Evolutionary conservation across 805 yeast genomes (phyloP), one percentile per base, ranked within the genome.

Genomic region (Blastobotrys parvus): DNA sequence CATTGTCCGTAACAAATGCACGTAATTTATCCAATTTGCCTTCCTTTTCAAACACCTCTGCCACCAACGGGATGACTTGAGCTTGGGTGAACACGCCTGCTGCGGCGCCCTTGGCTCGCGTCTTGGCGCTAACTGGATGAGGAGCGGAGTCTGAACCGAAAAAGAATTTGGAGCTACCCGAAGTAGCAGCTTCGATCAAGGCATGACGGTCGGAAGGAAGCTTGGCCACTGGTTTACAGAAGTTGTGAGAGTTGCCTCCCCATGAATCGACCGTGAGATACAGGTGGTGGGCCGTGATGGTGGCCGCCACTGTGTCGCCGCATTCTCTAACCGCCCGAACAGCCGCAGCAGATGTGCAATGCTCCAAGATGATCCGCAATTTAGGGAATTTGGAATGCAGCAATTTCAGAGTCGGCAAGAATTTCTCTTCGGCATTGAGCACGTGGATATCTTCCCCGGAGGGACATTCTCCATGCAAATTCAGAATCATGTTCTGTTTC

Each of bases 61-160:
- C 97, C 21, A 92, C 66, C 51, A 90, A 92, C 6, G 88, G 70
- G 16, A 92, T 63, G 1, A 83, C 95, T 53, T 76, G 76, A 18
- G 85, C 74, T 62, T 92, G 98, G 1, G 97, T 85, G 64, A 75
- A 92, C 6, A 92, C 96, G 57, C 99, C 99, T n/a, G 99, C 99
- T 56, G 97, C 87, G 15, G 90, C 97, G 18, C 89, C 90, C 30
- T 70, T 67, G 52, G 78, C 87, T 47, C 74, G 80, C 20, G 85
- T 71, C 63, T 94, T 94, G 46, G 79, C 79, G 49, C 75, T 75
- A 20, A 85, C 57, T 5, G 96, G 94, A 61, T 92, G 98, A 20
- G 98, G 99, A 23, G 99, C 99, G 18, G 96, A 86, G 62, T 92
- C 99, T 1, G 96, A 85, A 4, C 99, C 99, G 59, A 89, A 92